phyloP scores from a whole-genome alignment of 1,284 basidiomycete species.

The Boletus subluridellus region DNA sequence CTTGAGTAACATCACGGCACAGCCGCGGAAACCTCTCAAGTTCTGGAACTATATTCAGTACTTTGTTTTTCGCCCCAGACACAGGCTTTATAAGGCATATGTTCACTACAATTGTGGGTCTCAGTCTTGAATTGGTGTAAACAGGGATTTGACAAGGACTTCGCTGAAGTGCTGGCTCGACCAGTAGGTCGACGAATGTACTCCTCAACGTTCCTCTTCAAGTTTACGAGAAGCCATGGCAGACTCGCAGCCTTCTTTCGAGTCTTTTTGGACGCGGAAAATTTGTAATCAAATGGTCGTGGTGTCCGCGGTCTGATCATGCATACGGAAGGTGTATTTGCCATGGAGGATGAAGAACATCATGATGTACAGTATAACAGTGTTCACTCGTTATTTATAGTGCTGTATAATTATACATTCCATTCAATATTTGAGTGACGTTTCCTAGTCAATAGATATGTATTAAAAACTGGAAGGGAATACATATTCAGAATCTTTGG shows the following conservation, averaged over 20 bases:
- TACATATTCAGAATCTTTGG: background rate
- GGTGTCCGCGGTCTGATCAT: too few relatives aligned
- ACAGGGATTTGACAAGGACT: background rate
- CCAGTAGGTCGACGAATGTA: background rate
- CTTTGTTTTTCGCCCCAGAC: background rate
- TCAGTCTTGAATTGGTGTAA: background rate
- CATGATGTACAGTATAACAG: background rate
- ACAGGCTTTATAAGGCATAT: background rate
- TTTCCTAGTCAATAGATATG: background rate
- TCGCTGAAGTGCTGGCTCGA: background rate
- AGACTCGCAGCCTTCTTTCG: too few relatives aligned
- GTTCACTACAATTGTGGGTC: background rate
- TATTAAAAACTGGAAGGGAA: background rate
- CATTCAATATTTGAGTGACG: too few relatives aligned
- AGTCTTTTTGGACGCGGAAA: too few relatives aligned
- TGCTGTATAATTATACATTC: background rate
- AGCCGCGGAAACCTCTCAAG: background rate
- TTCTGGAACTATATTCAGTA: background rate
- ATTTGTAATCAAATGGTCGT: too few relatives aligned
- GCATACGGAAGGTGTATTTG: too few relatives aligned
- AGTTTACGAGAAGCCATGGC: too few relatives aligned
- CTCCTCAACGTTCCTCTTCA: too few relatives aligned
- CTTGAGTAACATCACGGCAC: background rate
- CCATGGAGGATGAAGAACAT: too few relatives aligned
- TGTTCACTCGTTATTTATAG: background rate